Evolutionary conservation across 495 filamentous ascomycete genomes (phyloP).

Genomic region (Neurospora pannonica): DNA sequence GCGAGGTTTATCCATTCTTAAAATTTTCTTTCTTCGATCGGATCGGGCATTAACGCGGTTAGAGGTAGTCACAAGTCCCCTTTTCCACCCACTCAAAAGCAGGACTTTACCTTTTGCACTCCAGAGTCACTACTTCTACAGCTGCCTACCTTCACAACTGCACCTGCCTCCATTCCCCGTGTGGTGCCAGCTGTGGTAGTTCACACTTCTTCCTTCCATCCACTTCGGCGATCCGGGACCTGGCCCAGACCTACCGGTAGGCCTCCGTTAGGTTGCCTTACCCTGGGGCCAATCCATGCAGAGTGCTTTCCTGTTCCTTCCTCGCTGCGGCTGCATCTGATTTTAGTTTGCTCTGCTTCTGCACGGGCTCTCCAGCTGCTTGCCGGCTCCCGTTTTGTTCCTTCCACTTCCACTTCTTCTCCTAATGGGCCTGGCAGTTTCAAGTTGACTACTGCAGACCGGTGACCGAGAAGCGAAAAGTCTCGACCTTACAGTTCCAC

Average conservation of each 20-base stretch:
- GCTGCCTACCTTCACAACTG: neutral
- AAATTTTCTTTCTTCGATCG: neutral
- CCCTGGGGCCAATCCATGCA: neutral
- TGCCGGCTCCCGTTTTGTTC: neutral
- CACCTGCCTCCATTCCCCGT: neutral
- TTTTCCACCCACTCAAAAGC: neutral
- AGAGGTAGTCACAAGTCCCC: neutral
- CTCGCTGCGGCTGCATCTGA: neutral
- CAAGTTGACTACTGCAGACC: neutral
- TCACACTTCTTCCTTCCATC: neutral
- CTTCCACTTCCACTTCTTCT: neutral
- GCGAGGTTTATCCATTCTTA: neutral
- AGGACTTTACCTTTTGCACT: neutral
- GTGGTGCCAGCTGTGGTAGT: neutral
- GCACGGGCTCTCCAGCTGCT: neutral
- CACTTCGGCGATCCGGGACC: neutral
- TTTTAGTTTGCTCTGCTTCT: neutral
- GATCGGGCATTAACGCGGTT: neutral
- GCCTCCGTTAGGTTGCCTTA: neutral
- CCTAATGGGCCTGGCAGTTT: neutral
- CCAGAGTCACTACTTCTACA: neutral
- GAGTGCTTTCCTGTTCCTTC: neutral
- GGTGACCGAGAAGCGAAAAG: neutral
- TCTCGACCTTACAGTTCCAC: neutral
- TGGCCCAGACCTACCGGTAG: neutral